Base-by-base conservation (phyloP, 2,329 filamentous ascomycete species). In the Fusarium multiceps region DNA sequence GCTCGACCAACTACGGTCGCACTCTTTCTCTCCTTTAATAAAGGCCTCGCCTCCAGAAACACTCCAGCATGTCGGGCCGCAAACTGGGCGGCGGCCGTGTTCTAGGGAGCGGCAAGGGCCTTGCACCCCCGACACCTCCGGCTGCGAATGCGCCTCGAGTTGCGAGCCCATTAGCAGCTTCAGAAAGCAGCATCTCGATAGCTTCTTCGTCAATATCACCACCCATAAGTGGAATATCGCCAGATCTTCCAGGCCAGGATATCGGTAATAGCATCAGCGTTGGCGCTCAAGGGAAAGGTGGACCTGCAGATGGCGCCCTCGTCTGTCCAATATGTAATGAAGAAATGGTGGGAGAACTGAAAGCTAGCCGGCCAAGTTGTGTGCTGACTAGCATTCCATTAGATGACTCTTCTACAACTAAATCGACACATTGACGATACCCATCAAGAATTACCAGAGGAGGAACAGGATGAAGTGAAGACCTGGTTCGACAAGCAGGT, bases 291-390 rank as follows among this genome's bases (percentile, higher is more conserved):
- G 84, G 86, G 55, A 84, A 86, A 83, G 65, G 85, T 86, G 68
- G 85, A 82, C 50, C 86, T 14, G 68, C 75, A 11, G 73, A 78
- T 64, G 63, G 88, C 70, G 88, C 88, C 79, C 89, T 99, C 63
- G 89, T 95, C 58, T 99, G 96, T 79, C 96, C 96, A n/a, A 99
- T 99, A 78, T 99, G 96, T 81, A 94, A 90, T 74, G 97, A 98
- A 82, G 94, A 98, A 80, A 99, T 99, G 96, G 94, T 96, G 83
- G 69, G 82, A 18, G 9, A n/a, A 4, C 3, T 7, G 11, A 16
- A 11, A 42, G 16, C 23, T 42, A 6, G n/a, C n/a, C 7, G 25
- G 18, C 11, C 14, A 32, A 27, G 10, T 9, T 25, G 4, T 20
- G 7, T 20, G 12, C 21, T 40, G 23, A 56, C 27, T 50, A 18